These are phyloP conservation scores for Fimicolochytrium jonesii DNA, from an alignment of 192 early-diverging fungal species.

Conservation along the genomic window DNA sequence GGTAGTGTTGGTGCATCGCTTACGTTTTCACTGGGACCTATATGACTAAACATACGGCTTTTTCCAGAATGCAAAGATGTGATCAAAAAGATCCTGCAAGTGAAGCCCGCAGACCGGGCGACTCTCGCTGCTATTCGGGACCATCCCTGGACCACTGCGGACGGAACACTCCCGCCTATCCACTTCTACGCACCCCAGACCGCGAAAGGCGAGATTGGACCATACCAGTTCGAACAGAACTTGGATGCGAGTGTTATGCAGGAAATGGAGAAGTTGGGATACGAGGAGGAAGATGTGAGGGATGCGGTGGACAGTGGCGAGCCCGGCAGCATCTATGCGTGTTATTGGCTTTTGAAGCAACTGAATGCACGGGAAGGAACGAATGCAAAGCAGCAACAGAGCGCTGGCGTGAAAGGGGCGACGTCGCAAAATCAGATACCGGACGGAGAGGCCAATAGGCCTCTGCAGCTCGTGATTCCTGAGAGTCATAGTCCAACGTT, in stretches of 20 bases:
- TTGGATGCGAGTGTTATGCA: neutral
- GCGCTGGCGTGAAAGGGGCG: too few relatives aligned
- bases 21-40: too few relatives aligned
- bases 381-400: too few relatives aligned
- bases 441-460: too few relatives aligned
- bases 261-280: neutral
- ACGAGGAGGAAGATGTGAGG: neutral
- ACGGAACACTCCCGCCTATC: slow-evolving; percentile 22
- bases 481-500: too few relatives aligned
- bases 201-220: neutral
- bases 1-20: too few relatives aligned
- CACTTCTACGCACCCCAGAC: slow-evolving; percentile 18
- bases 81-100: slow-evolving; percentile 37
- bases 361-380: neutral
- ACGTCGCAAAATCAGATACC: too few relatives aligned
- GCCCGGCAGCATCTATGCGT: neutral
- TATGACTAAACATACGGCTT: too few relatives aligned
- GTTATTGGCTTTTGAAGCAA: neutral
- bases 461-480: too few relatives aligned
- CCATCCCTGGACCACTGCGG: slow-evolving; percentile 36
- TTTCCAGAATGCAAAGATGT: slow-evolving; percentile 16
- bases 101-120: slow-evolving; percentile 28
- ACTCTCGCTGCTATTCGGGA: slow-evolving; percentile 30
- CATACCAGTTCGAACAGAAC: neutral
- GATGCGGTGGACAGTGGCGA: slow-evolving; percentile 2